Evolutionary conservation across 1,284 basidiomycete genomes (phyloP).

Genomic region (Trametes polyzona): DNA sequence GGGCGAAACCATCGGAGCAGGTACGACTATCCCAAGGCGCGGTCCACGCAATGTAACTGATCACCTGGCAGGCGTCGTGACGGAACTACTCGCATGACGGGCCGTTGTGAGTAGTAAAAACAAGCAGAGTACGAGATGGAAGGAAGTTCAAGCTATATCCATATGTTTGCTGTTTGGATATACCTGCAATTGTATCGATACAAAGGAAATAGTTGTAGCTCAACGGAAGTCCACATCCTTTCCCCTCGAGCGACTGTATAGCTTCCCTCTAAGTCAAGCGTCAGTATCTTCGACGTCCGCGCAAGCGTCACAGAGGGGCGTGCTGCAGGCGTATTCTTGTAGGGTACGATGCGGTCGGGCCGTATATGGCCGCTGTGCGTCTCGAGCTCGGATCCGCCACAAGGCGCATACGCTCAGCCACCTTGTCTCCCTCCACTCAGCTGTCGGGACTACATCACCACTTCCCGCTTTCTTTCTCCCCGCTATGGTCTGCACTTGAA

Average conservation of each 20-base stretch:
- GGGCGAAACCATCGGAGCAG: constrained; percentile 95
- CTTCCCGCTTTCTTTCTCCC: too few relatives aligned
- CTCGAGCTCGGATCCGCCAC: too few relatives aligned
- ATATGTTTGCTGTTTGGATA: background rate
- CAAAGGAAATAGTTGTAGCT: background rate
- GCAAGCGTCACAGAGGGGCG: too few relatives aligned
- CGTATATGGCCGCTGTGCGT: background rate
- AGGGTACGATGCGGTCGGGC: background rate
- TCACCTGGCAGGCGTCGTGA: background rate
- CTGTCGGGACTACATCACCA: too few relatives aligned
- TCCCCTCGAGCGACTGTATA: too few relatives aligned
- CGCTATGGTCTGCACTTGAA: background rate
- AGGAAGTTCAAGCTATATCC: background rate
- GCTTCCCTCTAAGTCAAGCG: too few relatives aligned
- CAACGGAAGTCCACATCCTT: background rate
- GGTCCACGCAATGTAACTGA: background rate
- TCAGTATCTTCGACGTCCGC: too few relatives aligned
- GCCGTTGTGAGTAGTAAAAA: background rate
- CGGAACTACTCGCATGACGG: background rate
- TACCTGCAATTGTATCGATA: background rate
- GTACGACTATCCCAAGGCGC: constrained; percentile 44
- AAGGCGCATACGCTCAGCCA: background rate
- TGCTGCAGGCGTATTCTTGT: background rate
- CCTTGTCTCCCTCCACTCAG: background rate
- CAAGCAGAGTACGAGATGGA: background rate